A percentile compares a stretch with the other conserved stretches of the same genome.
Conservation (phyloP, 2,329 filamentous ascomycete species). For the Cercospora nicotianae region DNA sequence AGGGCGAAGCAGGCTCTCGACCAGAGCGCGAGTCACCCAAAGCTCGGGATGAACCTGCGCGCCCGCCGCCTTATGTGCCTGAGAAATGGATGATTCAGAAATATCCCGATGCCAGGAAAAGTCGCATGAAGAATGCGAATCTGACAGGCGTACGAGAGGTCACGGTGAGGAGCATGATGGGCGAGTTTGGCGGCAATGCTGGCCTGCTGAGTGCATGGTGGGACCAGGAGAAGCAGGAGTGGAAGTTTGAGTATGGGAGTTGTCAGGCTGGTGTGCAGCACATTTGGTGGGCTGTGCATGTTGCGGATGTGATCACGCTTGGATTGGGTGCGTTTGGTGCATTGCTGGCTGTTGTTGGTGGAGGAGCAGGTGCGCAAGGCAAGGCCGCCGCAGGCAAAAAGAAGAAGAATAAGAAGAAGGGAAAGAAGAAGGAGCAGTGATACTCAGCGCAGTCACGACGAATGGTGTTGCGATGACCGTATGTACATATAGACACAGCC, state of each 20-base stretch:
- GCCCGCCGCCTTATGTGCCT: conserved; percentile 1
- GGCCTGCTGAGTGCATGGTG: conserved; percentile 90
- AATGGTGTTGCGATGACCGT: background rate
- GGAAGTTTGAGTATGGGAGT: conserved; percentile 76
- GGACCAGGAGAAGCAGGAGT: conserved; percentile 68
- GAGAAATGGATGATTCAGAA: conserved; percentile 28
- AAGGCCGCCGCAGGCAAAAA: conserved; percentile 7
- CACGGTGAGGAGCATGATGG: conserved; percentile 98
- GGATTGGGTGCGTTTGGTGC: conserved; percentile 31
- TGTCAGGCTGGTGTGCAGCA: conserved; percentile 84
- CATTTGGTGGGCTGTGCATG: conserved; percentile 89
- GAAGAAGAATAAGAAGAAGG: conserved; percentile 6
- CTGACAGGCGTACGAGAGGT: conserved; percentile 75
- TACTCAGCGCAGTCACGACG: background rate
- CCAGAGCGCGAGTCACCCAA: background rate
- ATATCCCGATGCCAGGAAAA: conserved; percentile 19
- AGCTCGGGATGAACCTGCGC: background rate
- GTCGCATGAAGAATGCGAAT: conserved; percentile 6
- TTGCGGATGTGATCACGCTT: conserved; percentile 60
- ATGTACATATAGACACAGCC: background rate
- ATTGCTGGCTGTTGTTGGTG: conserved; percentile 7
- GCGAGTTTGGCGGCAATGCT: conserved; percentile 87
- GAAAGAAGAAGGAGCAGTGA: conserved; percentile 2
- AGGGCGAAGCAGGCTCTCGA: background rate
- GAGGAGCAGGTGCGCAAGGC: conserved; percentile 6